Conservation (phyloP, 805 yeast species). For the Dipodascopsis uninucleata region DNA sequence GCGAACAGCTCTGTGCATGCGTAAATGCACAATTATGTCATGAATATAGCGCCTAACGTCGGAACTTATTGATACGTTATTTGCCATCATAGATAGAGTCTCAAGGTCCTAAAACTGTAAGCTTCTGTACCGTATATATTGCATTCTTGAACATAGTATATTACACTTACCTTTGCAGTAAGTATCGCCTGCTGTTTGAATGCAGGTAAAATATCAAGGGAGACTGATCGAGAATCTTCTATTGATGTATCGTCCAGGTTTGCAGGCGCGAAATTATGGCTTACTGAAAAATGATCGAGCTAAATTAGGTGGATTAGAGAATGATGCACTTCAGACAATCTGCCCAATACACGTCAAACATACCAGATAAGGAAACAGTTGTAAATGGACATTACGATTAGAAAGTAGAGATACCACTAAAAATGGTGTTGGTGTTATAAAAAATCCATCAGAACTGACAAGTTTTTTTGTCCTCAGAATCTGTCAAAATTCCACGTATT, state of each 20-base stretch:
- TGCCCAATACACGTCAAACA: too few species aligned
- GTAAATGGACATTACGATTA: background rate
- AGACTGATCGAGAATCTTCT: background rate
- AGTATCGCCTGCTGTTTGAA: too few species aligned
- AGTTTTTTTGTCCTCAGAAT: conserved; percentile 16
- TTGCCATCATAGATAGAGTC: conserved; percentile 13
- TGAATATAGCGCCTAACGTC: conserved; percentile 54
- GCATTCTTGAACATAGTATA: too few species aligned
- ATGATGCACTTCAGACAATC: too few species aligned
- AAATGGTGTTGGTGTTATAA: conserved; percentile 15
- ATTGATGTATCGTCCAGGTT: background rate
- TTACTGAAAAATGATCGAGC: conserved; percentile 22
- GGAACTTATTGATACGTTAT: conserved; percentile 42
- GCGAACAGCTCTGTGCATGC: conserved; percentile 53
- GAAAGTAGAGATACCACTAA: conserved; percentile 15
- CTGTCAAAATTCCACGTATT: background rate
- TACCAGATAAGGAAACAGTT: conserved; percentile 22
- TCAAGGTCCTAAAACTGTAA: conserved; percentile 21
- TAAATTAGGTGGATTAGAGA: too few species aligned
- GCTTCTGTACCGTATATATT: too few species aligned
- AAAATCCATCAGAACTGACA: conserved; percentile 9
- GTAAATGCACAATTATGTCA: conserved; percentile 50
- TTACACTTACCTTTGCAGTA: background rate
- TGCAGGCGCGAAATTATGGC: conserved; percentile 18
- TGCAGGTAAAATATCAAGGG: background rate